Evolutionary conservation across 129 eudicot species (phyloP).

Genomic region (Oenanthe sinensis): DNA sequence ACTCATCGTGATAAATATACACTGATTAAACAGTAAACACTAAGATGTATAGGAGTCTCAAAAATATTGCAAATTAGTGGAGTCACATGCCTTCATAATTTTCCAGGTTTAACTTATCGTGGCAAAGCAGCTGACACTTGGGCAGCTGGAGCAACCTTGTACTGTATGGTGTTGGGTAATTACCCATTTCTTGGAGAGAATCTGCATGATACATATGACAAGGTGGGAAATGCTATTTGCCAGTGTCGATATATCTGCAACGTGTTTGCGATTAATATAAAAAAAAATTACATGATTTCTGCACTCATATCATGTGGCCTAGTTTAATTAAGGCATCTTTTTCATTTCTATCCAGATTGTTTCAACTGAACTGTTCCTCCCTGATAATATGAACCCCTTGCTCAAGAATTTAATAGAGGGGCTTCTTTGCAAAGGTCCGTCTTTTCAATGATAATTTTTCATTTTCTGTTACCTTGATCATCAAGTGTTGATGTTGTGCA

Average conservation of each 20-base stretch:
- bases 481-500: background rate
- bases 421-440: conserved; percentile 95
- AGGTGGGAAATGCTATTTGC: conserved; percentile 32
- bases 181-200: conserved; percentile 96
- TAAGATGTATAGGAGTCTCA: background rate
- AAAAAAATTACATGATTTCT: background rate
- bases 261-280: too few species aligned
- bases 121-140: conserved; percentile 99
- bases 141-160: conserved; percentile 95
- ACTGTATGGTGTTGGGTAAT: conserved; percentile 68
- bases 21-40: background rate
- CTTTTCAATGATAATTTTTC: background rate
- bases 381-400: conserved; percentile 53
- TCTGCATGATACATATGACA: conserved; percentile 92
- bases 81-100: background rate
- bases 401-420: conserved; percentile 73
- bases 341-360: conserved; percentile 46
- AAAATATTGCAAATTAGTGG: background rate
- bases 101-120: conserved; percentile 67
- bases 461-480: background rate
- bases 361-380: conserved; percentile 50
- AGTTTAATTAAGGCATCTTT: background rate
- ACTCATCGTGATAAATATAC: background rate
- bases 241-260: background rate
- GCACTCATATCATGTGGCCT: background rate